Base-by-base conservation (phyloP, 1,284 basidiomycete genomes). In the Tylopilus sp. region DNA sequence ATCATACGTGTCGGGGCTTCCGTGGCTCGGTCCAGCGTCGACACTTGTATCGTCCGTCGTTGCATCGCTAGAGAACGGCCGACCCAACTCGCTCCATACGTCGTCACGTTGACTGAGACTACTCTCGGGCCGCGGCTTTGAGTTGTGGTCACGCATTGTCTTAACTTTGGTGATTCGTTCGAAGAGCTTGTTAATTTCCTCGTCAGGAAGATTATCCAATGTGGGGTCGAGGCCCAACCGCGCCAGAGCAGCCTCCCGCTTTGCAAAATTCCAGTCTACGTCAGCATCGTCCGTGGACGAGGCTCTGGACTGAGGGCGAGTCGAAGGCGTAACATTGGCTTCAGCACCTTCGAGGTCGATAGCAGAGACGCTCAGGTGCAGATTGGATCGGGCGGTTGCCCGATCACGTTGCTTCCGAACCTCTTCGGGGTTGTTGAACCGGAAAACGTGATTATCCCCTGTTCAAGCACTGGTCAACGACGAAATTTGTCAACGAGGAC, bases 391-490 rank as follows among this genome's bases (percentile, higher is more conserved):
- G 45, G 77, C 75, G 4, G 82, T 83, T 3, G 83, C 81, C 37
- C 89, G 84, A 66, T 93, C 84, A 44, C 93, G 81, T 59, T 86
- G 86, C 59, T 92, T 94, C 54, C 94, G 84, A 44, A 96, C 95
- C 61, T 95, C 90, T 64, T 93, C 92, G 0, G 94, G 94, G 61
- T 95, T 90, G 64, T 97, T 98, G 74, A 97, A 98, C 15, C 96
- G 84, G 71, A 99, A 99, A 48, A 98, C 94, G 71, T 99, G 97
- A 55, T 95, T 88, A 60, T 98, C 95, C 46, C 96, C 95, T 90
- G 54, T 33, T 33, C 28, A 34, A 44, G 21, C 26, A 6, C 44
- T 13, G 40, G 41, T 42, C 36, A 44, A 34, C 19, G 18, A 39
- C 23, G 13, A 48, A 36, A 25, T 51, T 48, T 51, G 41, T 49